A percentile compares a stretch with the other conserved stretches of the same genome.
Evolutionary conservation across 441 rosid species (phyloP).

Genomic region (Omphalea diandra): DNA sequence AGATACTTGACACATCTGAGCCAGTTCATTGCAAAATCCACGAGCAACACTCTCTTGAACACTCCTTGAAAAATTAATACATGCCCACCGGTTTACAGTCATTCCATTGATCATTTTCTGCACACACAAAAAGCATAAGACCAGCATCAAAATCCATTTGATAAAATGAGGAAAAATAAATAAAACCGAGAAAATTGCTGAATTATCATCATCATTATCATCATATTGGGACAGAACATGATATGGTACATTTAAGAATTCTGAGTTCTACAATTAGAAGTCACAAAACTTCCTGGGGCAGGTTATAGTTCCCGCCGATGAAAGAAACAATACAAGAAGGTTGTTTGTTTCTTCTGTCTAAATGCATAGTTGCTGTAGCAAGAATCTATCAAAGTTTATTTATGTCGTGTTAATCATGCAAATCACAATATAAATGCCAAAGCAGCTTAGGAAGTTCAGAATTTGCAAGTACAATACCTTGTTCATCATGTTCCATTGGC

Average conservation of each 20-base stretch:
- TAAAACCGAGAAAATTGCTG: not conserved
- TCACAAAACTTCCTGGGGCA: not conserved
- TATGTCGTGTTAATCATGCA: not conserved
- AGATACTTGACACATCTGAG: conserved; percentile 95
- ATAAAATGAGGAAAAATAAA: conserved; percentile 9
- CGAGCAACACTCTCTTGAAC: conserved; percentile 92
- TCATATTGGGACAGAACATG: not conserved
- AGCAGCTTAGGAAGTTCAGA: not conserved
- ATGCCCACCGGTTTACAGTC: conserved; percentile 92
- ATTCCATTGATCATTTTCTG: conserved; percentile 98
- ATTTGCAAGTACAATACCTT: conserved; percentile 45
- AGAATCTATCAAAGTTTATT: not conserved
- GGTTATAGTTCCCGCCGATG: not conserved
- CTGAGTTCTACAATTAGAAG: not conserved
- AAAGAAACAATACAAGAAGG: not conserved
- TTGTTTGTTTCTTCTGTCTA: not conserved
- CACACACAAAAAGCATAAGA: conserved; percentile 13
- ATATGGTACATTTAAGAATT: not conserved
- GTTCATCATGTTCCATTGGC: conserved; percentile 99
- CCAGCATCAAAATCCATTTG: conserved; percentile 7
- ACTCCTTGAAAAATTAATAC: conserved; percentile 90
- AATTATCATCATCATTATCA: not conserved
- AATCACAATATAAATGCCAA: not conserved
- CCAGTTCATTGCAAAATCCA: conserved; percentile 89
- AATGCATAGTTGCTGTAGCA: not conserved